phyloP scores from a whole-genome alignment of 768 basidiomycete genomes.

The Strobilomyces confusus region DNA sequence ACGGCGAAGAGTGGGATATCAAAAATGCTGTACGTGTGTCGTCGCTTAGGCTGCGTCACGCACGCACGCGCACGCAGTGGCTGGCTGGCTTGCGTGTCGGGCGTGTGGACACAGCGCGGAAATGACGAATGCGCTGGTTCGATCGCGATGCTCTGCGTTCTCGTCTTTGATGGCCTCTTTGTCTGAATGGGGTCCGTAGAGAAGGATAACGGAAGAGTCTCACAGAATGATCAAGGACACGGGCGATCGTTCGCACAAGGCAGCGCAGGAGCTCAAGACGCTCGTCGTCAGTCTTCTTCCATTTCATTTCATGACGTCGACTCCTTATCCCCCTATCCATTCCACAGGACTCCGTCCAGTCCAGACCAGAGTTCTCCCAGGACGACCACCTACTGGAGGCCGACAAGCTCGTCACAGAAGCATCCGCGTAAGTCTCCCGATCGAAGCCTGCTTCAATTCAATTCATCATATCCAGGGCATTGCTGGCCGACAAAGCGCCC shows the following conservation, averaged over 20 bases:
- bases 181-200: constrained; percentile 35
- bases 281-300: constrained; percentile 59
- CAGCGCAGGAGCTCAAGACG: constrained; percentile 57
- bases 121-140: constrained; percentile 26
- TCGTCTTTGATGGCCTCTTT: constrained; percentile 15
- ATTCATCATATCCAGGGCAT: constrained; percentile 17
- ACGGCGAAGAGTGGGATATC: constrained; percentile 71
- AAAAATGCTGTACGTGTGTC: constrained; percentile 60
- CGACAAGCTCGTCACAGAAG: constrained; percentile 52
- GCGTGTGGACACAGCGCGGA: constrained; percentile 26
- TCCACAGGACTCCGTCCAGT: constrained; percentile 28
- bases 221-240: constrained; percentile 77
- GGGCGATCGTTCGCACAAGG: constrained; percentile 54
- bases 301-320: constrained; percentile 15
- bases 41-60: constrained; percentile 8
- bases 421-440: constrained; percentile 37
- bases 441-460: constrained; percentile 9
- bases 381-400: constrained; percentile 50
- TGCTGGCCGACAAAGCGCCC: constrained; percentile 10
- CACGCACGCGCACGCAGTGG: background rate
- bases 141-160: constrained; percentile 8
- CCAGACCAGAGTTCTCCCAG: constrained; percentile 28
- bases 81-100: constrained; percentile 14
- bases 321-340: constrained; percentile 7
- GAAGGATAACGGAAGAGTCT: constrained; percentile 69